A percentile compares a stretch with the other conserved stretches of the same genome.
Conservation (phyloP, 2,329 filamentous ascomycete genomes). For the Juglanconis sp. region DNA sequence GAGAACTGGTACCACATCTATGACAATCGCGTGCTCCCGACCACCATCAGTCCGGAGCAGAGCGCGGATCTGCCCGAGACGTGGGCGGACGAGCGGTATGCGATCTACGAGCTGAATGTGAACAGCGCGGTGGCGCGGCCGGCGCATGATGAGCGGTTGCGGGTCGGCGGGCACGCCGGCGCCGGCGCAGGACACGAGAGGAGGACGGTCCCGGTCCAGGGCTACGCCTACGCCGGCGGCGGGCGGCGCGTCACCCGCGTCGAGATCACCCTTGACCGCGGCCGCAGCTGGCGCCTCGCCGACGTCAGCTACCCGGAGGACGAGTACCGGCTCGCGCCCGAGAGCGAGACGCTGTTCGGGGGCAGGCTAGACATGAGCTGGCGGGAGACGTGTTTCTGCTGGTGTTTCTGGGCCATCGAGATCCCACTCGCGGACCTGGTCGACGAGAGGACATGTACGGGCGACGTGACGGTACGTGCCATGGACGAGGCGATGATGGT, state of each 20-base stretch:
- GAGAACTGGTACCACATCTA: slow-evolving; percentile 96
- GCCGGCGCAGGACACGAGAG: background rate
- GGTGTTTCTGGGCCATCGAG: slow-evolving; percentile 85
- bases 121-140: slow-evolving; percentile 83
- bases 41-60: slow-evolving; percentile 78
- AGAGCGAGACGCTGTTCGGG: slow-evolving; percentile 64
- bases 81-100: slow-evolving; percentile 88
- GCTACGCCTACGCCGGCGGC: slow-evolving; percentile 87
- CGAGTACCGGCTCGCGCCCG: slow-evolving; percentile 64
- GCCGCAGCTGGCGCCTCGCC: slow-evolving; percentile 74
- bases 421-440: slow-evolving; percentile 59
- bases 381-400: slow-evolving; percentile 81
- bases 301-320: slow-evolving; percentile 83
- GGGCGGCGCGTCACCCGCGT: slow-evolving; percentile 80
- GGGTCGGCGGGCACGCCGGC: slow-evolving; percentile 17
- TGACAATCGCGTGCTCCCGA: slow-evolving; percentile 87
- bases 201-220: slow-evolving; percentile 61
- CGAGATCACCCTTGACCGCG: slow-evolving; percentile 80
- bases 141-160: slow-evolving; percentile 66
- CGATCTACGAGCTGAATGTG: slow-evolving; percentile 86
- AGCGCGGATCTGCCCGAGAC: slow-evolving; percentile 69
- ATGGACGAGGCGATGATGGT: slow-evolving; percentile 90
- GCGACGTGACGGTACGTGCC: slow-evolving; percentile 75
- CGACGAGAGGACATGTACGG: slow-evolving; percentile 41
- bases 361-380: slow-evolving; percentile 77